A percentile compares a stretch with the other conserved stretches of the same genome.
Conservation (phyloP, 495 filamentous ascomycete genomes). For the Acidomyces sp. region DNA sequence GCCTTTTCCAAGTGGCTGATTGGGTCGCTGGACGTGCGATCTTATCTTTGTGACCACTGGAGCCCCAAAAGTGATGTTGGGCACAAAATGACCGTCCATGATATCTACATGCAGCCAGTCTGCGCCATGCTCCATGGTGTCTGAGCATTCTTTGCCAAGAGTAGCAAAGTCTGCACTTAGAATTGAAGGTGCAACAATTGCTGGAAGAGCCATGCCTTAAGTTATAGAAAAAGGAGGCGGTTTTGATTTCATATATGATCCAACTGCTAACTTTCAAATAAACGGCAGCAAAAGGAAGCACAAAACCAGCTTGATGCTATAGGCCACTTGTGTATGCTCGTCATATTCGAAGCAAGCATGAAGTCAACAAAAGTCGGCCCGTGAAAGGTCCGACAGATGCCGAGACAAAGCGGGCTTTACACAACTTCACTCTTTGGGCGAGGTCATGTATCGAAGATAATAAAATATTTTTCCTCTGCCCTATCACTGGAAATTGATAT, state of each 20-base stretch:
- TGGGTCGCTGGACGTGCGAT: constrained; percentile 57
- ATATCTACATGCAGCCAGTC: constrained; percentile 80
- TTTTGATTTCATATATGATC: neutral
- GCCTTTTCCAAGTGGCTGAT: constrained; percentile 50
- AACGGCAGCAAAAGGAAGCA: neutral
- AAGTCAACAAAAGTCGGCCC: no score
- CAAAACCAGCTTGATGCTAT: no score
- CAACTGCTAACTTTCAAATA: neutral
- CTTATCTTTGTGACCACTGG: constrained; percentile 92
- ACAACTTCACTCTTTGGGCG: no score
- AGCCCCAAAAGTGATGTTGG: constrained; percentile 92
- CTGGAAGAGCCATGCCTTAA: constrained; percentile 78
- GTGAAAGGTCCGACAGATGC: no score
- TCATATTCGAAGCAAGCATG: no score
- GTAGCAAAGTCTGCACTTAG: constrained; percentile 89
- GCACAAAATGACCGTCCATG: constrained; percentile 88
- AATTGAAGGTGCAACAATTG: constrained; percentile 94
- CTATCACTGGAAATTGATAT: no score
- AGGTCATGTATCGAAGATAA: no score
- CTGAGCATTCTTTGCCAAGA: constrained; percentile 69
- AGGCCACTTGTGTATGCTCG: no score
- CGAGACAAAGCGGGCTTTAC: no score
- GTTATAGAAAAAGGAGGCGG: no score
- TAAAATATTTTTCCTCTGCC: no score
- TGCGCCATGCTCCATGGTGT: constrained; percentile 67